phyloP scores from a whole-genome alignment of 768 basidiomycete genomes.

The Ramaria sp. region DNA sequence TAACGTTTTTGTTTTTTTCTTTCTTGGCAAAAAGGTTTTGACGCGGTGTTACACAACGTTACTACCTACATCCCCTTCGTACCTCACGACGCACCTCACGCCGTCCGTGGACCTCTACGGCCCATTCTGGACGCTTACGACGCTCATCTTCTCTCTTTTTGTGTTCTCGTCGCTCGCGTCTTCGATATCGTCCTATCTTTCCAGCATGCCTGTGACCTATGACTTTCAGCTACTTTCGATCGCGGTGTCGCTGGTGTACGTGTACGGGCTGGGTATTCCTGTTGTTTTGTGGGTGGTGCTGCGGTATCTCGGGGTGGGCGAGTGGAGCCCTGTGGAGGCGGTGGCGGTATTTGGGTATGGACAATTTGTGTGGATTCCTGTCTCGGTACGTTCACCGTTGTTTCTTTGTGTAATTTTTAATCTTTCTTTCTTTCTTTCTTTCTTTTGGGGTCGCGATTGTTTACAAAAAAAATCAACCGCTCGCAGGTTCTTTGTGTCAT shows the following conservation, averaged over 20 bases:
- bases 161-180: constrained; percentile 87
- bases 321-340: constrained; percentile 83
- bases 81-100: constrained; percentile 48
- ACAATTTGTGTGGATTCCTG: constrained; percentile 82
- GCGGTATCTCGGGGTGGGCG: constrained; percentile 77
- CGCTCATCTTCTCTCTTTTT: constrained; percentile 87
- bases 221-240: constrained; percentile 80
- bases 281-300: constrained; percentile 75
- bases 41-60: constrained; percentile 68
- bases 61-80: constrained; percentile 54
- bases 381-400: constrained; percentile 46
- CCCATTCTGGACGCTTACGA: constrained; percentile 96
- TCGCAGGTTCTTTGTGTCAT: constrained; percentile 73
- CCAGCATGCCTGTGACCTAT: constrained; percentile 55
- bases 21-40: no score
- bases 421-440: no score
- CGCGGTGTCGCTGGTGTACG: constrained; percentile 75
- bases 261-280: constrained; percentile 78
- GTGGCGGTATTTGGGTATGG: constrained; percentile 73
- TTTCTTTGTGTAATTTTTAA: no score
- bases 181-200: constrained; percentile 80
- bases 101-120: constrained; percentile 72
- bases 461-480: background rate
- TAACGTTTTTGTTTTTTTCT: background rate
- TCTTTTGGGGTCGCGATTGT: no score